Base-by-base conservation (phyloP, 2,329 filamentous ascomycete species). In the Trichoderma harzianum region DNA sequence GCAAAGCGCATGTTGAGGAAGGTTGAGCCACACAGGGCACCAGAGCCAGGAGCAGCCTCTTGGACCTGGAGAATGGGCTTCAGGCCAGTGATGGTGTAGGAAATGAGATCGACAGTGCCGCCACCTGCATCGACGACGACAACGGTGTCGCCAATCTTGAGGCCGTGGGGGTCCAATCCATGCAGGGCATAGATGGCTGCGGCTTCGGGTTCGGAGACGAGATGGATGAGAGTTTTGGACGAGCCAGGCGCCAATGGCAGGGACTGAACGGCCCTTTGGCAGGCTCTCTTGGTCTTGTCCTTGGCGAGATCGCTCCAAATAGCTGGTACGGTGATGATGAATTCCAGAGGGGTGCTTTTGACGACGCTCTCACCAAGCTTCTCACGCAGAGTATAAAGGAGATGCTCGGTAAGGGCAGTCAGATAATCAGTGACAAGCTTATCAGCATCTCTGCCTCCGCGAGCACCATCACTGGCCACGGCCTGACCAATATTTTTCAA, bases 291-390 rank as follows among this genome's bases (percentile, higher is more conserved):
- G 1, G 85, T 88, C 72, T 82, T 83, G 51, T 86, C 80, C 60
- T 86, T 87, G 67, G 86, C 85, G 6, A 82, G 78, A 55, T 88
- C 86, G 60, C 83, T 86, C 87, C 87, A 89, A 7, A 89, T 85
- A 7, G 87, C 86, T 1, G 87, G 87, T 0, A 89, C 86, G 0
- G 87, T 87, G 58, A 88, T 77, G 58, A 88, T 82, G 65, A 87
- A 87, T 69, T 87, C 82, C 7, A 86, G 78, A 1, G 83, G 79
- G 0, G 79, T 86, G 58, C 75, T 82, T 5, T 79, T 79, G 30
- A 87, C 75, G 26, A 84, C 81, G 2, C 78, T 80, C 6, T 78
- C 76, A 3, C 84, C 84, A 3, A 87, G 78, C 64, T 84, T 83
- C 61, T 81, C 76, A 5, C 80, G 77, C 5, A 88, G 77, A 0